phyloP scores from a whole-genome alignment of 768 basidiomycete genomes.

The Suillus occidentalis region DNA sequence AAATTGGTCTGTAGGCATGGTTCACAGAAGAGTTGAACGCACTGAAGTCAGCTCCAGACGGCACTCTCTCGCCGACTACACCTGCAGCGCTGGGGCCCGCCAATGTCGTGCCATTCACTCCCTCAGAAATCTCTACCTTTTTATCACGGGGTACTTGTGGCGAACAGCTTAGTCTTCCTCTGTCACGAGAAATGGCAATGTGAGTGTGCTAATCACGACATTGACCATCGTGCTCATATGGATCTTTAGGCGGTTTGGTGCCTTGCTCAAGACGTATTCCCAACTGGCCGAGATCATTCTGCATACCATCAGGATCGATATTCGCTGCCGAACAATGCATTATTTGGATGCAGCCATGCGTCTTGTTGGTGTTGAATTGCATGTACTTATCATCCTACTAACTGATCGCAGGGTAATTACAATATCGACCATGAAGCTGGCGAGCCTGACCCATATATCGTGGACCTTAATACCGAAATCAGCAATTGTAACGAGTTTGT shows the following conservation, averaged over 20 bases:
- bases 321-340: constrained; percentile 81
- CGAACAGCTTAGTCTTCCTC: constrained; percentile 64
- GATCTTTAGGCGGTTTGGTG: constrained; percentile 77
- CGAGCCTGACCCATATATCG: constrained; percentile 89
- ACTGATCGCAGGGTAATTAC: constrained; percentile 71
- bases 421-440: constrained; percentile 75
- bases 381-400: constrained; percentile 10
- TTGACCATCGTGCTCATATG: constrained; percentile 11
- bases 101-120: constrained; percentile 40
- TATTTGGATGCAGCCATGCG: constrained; percentile 80
- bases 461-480: constrained; percentile 82
- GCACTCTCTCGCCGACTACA: constrained; percentile 47
- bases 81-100: constrained; percentile 48
- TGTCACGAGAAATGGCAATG: constrained; percentile 90
- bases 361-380: constrained; percentile 47
- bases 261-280: constrained; percentile 85
- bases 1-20: constrained; percentile 62
- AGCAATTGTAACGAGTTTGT: constrained; percentile 73
- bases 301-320: constrained; percentile 83
- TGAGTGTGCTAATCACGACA: constrained; percentile 40
- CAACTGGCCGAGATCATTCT: constrained; percentile 86
- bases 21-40: constrained; percentile 70
- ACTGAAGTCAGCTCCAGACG: constrained; percentile 62
- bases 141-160: constrained; percentile 37
- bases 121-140: constrained; percentile 48